Conservation (phyloP, 345 rosid species). For the Gossypium bickii region DNA sequence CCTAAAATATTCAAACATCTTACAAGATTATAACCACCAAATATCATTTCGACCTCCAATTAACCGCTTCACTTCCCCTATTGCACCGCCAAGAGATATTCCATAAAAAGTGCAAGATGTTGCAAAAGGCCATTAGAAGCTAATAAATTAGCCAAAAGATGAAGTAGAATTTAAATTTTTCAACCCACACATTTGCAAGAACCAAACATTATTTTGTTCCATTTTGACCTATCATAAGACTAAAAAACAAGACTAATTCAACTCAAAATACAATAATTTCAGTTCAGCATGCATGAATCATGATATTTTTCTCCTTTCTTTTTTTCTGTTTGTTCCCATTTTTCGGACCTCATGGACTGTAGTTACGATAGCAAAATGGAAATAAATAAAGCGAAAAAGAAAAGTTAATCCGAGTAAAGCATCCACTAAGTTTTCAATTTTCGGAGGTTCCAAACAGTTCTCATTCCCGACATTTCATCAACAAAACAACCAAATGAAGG, state of each 20-base stretch:
- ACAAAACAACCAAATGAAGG: not conserved
- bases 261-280: not conserved
- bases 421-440: not conserved
- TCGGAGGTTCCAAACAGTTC: not conserved
- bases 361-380: not conserved
- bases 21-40: not conserved
- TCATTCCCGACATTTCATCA: constrained; percentile 4
- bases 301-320: not conserved
- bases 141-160: not conserved
- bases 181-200: not conserved
- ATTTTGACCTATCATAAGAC: not conserved
- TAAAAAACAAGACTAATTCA: not conserved
- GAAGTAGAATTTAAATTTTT: not conserved
- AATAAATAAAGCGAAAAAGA: not conserved
- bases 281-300: not conserved
- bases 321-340: no score
- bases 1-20: not conserved
- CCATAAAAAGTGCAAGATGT: not conserved
- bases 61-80: not conserved
- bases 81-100: not conserved
- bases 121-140: not conserved
- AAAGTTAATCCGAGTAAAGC: no score
- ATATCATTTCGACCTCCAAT: not conserved
- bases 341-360: not conserved
- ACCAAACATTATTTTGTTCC: not conserved